Evolutionary conservation across 257 asterid species (phyloP), one percentile per base, ranked within the genome.

Genomic region (Verbascum thapsus): DNA sequence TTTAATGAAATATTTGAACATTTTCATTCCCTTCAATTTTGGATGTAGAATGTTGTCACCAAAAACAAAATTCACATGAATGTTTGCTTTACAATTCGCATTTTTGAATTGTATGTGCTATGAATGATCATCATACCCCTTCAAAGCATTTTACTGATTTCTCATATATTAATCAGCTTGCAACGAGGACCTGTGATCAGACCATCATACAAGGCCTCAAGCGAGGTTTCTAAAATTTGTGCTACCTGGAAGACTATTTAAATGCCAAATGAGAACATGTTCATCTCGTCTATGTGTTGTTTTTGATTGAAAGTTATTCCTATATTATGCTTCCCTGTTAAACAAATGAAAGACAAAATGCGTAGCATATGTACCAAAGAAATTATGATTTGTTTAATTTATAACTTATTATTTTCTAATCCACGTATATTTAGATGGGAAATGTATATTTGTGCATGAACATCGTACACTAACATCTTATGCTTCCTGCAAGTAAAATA

Each of bases 131-230:
- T 16, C n/a, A n/a, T n/a, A n/a, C 26, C 44, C 10, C 39, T 7
- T 58, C 10, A 0, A 44, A 35, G 54, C 41, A 55, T 45, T 54
- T 42, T 72, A 56, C 84, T 75, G 70, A 80, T 75, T 67, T 53
- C 61, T 61, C 41, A 38, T 64, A 50, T 66, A 58, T 72, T 66
- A 76, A 76, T 76, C 90, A 80, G 92, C 75, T 80, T 80, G 81
- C 85, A 58, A 47, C 70, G 74, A 78, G 72, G 79, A 83, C 73
- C 83, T 72, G 76, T 88, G 86, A 83, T 74, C 73, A 49, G 61
- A 30, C 68, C 63, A 13, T 40, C 67, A 62, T 71, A 66, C 79
- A 74, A 69, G 74, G 71, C 72, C 73, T 80, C 70, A 16, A 72
- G 72, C 80, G 63, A 69, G 77, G 69, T 63, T 49, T 63, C 67